Percentiles rank a stretch among this genome's conserved stretches.
Conservation (phyloP, 1,139 yeast species). For the Pichia inconspicua region DNA sequence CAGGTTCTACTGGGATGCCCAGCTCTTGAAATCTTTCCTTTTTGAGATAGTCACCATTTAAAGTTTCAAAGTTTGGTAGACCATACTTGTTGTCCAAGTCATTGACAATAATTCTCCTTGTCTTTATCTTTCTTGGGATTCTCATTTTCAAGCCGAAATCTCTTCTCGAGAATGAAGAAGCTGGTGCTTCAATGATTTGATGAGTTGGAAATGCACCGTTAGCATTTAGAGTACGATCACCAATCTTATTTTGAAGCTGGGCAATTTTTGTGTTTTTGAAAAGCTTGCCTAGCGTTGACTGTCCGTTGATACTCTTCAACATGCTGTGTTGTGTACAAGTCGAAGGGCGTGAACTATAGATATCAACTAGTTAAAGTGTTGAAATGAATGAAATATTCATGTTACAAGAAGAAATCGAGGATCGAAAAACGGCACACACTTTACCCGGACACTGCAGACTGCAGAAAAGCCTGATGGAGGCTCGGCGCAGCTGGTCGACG, state of each 20-base stretch:
- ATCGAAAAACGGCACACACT: too few relatives aligned
- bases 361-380: too few relatives aligned
- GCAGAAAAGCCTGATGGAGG: too few relatives aligned
- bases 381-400: too few relatives aligned
- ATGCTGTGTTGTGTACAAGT: constrained; percentile 2
- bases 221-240: constrained; percentile 19
- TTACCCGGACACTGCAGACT: too few relatives aligned
- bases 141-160: constrained; percentile 61
- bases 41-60: constrained; percentile 41
- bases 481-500: too few relatives aligned
- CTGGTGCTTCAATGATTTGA: constrained; percentile 52
- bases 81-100: constrained; percentile 47
- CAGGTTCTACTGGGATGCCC: constrained; percentile 31
- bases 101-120: constrained; percentile 41
- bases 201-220: constrained; percentile 37
- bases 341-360: too few relatives aligned
- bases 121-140: constrained; percentile 42
- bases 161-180: constrained; percentile 45
- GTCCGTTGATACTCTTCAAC: constrained; percentile 18
- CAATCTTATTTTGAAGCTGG: constrained; percentile 25
- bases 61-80: constrained; percentile 44
- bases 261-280: constrained; percentile 25
- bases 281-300: constrained; percentile 22
- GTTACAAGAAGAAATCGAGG: too few relatives aligned
- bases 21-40: constrained; percentile 46